Evolutionary conservation across 169 alveolate species (phyloP).

Genomic region (Eimeria praecox): DNA sequence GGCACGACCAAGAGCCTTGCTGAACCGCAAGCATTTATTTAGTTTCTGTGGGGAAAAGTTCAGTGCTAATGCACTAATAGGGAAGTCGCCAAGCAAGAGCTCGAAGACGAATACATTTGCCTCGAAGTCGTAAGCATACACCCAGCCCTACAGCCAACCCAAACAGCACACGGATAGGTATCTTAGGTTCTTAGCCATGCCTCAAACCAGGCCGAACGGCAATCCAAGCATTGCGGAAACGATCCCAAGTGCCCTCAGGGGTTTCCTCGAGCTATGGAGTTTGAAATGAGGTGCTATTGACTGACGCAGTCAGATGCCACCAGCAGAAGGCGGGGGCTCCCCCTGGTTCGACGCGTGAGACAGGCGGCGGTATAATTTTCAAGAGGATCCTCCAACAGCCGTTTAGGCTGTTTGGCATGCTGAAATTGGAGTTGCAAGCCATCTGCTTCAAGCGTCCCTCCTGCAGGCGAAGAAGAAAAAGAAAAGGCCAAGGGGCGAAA

Average conservation of each 20-base stretch:
- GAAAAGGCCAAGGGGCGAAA: neutral
- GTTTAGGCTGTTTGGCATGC: slow-evolving; percentile 62
- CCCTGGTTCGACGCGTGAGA: slow-evolving; percentile 64
- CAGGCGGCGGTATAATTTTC: slow-evolving; percentile 78
- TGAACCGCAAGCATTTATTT: neutral
- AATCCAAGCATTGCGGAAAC: neutral
- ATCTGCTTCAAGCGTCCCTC: neutral
- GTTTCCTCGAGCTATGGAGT: neutral
- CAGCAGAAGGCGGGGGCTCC: slow-evolving; percentile 62
- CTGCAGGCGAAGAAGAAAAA: neutral
- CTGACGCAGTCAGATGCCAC: slow-evolving; percentile 66
- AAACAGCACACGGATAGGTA: neutral
- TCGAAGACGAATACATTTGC: slow-evolving; percentile 75
- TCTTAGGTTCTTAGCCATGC: neutral
- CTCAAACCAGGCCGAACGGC: neutral
- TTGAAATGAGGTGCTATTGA: neutral
- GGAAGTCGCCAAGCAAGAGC: slow-evolving; percentile 50
- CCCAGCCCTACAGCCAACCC: slow-evolving; percentile 66
- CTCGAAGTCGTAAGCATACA: slow-evolving; percentile 76
- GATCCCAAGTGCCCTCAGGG: neutral
- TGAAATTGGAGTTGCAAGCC: slow-evolving; percentile 75
- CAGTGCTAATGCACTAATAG: neutral
- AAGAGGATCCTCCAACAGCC: slow-evolving; percentile 50
- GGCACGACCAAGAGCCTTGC: neutral
- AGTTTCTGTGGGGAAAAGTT: neutral